phyloP scores from a whole-genome alignment of 352 stramenopile genomes.

The Pythium insidiosum region DNA sequence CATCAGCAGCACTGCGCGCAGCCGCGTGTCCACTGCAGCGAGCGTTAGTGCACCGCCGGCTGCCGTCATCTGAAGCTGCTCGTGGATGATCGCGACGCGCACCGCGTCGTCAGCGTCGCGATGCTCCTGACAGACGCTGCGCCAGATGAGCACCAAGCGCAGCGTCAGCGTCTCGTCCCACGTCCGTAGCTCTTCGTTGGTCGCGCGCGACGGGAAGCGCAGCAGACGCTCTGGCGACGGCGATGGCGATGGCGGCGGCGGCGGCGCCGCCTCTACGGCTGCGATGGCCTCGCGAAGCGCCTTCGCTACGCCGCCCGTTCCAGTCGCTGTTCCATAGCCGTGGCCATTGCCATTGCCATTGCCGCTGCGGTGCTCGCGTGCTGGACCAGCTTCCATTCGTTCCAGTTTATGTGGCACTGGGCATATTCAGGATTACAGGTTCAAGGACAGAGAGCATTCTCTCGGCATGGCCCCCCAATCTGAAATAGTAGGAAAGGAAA shows the following conservation, averaged over 20 bases:
- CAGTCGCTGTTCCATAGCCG: no score
- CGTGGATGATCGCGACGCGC: slow-evolving; percentile 42
- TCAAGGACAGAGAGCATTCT: neutral
- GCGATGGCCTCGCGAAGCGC: no score
- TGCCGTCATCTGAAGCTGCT: slow-evolving; percentile 32
- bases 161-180: slow-evolving; percentile 46
- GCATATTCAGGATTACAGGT: neutral
- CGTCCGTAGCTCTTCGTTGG: slow-evolving; percentile 35
- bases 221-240: no score
- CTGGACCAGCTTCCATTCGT: neutral
- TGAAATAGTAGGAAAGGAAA: no score
- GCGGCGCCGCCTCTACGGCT: neutral
- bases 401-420: neutral
- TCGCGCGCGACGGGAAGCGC: no score
- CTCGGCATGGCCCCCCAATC: no score
- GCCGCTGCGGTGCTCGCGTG: neutral
- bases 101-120: slow-evolving; percentile 26
- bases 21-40: slow-evolving; percentile 59
- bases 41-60: slow-evolving; percentile 35
- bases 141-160: slow-evolving; percentile 48
- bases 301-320: no score
- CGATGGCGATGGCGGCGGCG: no score
- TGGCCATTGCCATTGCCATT: neutral
- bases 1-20: slow-evolving; percentile 67
- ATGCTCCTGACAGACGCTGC: slow-evolving; percentile 26